phyloP scores from a whole-genome alignment of 1,284 basidiomycete genomes.

The Ceratorhiza oryzae-sativae region DNA sequence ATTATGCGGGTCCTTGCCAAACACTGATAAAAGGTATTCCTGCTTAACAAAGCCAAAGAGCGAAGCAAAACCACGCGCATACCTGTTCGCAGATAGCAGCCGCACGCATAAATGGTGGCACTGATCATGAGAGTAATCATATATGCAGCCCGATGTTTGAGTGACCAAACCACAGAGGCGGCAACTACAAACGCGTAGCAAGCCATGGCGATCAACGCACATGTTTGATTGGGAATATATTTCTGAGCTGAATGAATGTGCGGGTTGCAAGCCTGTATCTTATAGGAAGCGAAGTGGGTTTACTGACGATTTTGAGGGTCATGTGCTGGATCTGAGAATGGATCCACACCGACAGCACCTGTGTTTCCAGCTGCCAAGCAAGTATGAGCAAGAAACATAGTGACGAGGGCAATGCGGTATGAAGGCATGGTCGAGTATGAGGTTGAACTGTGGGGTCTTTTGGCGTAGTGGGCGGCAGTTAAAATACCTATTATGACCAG shows the following conservation, averaged over 20 bases:
- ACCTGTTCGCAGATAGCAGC: slow-evolving; percentile 59
- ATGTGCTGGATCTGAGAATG: slow-evolving; percentile 2
- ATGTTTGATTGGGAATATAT: slow-evolving; percentile 16
- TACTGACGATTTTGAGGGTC: background rate
- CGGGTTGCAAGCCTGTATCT: background rate
- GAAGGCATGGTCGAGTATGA: background rate
- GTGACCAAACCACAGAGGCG: slow-evolving; percentile 13
- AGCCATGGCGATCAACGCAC: slow-evolving; percentile 2
- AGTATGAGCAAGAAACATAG: background rate
- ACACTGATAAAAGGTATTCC: slow-evolving; percentile 42
- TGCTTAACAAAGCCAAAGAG: background rate
- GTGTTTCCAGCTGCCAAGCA: background rate
- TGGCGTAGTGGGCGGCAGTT: too few relatives aligned
- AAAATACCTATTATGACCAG: background rate
- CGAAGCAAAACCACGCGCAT: background rate
- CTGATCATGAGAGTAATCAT: slow-evolving; percentile 72
- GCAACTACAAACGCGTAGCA: background rate
- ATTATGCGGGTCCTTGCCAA: slow-evolving; percentile 45
- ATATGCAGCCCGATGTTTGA: slow-evolving; percentile 52
- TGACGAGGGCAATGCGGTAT: background rate
- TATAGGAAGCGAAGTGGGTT: background rate
- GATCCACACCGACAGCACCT: background rate
- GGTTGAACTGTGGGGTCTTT: too few relatives aligned
- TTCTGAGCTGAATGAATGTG: background rate
- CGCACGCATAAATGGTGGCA: slow-evolving; percentile 57